Conservation (phyloP, 768 basidiomycete genomes). For the Rubroboletus satanas region DNA sequence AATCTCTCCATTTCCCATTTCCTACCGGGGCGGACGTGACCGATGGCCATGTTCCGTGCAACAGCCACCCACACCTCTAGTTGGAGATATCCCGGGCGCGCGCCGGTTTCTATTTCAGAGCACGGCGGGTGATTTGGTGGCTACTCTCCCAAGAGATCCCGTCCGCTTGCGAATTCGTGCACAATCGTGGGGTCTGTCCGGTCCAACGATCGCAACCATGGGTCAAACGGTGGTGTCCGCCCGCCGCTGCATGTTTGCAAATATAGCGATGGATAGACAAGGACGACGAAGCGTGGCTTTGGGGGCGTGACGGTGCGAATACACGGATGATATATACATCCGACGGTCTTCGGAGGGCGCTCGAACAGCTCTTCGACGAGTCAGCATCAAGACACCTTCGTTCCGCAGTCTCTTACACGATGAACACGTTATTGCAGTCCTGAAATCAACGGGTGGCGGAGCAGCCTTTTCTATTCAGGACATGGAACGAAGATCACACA, state of each 20-base stretch:
- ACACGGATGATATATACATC: neutral
- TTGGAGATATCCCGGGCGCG: neutral
- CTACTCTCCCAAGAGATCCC: neutral
- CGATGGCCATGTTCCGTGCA: neutral
- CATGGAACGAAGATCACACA: conserved; percentile 5
- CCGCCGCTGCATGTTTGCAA: neutral
- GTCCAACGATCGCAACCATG: neutral
- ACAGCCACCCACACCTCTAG: neutral
- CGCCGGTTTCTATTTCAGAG: neutral
- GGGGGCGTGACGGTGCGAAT: neutral
- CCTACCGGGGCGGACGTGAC: neutral
- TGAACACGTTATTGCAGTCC: neutral
- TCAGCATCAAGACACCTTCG: neutral
- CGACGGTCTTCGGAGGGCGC: neutral
- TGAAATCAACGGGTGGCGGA: neutral
- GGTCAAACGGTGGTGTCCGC: neutral
- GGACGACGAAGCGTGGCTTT: neutral
- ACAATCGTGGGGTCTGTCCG: neutral
- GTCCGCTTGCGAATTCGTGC: neutral
- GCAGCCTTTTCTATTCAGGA: neutral
- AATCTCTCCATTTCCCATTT: neutral
- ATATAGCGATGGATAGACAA: too few species aligned
- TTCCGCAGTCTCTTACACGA: neutral
- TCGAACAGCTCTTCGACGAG: neutral
- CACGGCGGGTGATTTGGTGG: neutral